Base-by-base conservation (phyloP, 495 filamentous ascomycete species). In the Penicillium coprophilum region DNA sequence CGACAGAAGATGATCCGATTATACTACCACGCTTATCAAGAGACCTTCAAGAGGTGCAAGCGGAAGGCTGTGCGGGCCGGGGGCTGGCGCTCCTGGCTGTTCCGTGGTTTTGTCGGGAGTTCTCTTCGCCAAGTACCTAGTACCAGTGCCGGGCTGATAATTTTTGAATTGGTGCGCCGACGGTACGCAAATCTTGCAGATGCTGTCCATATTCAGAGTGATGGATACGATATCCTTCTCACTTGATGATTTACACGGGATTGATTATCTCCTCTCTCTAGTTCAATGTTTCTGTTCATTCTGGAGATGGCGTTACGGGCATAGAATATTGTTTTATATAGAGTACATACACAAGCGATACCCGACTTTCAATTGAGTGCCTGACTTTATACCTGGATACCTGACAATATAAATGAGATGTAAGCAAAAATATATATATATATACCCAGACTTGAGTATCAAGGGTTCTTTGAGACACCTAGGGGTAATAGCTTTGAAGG, bases 71-170 rank as follows among this genome's bases (percentile, higher is more conserved):
- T 66, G 17, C 74, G 80, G 24, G 81, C 80, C 15, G 87, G 87
- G 1, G 84, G 84, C 3, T 85, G 89, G 81, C 66, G 79, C 24
- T 72, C 71, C 24, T 96, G 90, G 88, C 66, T 96, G 17, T 96
- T 88, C 68, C 79, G 80, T 15, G 89, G 86, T 7, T 95, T 96
- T 67, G 76, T 86, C 66, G 80, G 80, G 71, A 86, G 80, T 53
- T 90, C 90, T 3, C 77, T 95, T 41, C 80, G 86, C 38, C 90
- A 94, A 71, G 87, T 96, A 36, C 92, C 92, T 15, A 92, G 89
- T 66, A 95, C 92, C 4, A 92, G 88, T 62, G 91, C 92, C 2
- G 92, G 91, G 0, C 68, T 96, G 52, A 87, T 96, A 57, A 91
- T 94, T 45, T 96, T 96, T 67, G 92, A 96, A 69, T 58, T 96